These are phyloP conservation scores for Penicillium alfredii DNA, from an alignment of 495 filamentous ascomycete genomes.

Conservation along the genomic window DNA sequence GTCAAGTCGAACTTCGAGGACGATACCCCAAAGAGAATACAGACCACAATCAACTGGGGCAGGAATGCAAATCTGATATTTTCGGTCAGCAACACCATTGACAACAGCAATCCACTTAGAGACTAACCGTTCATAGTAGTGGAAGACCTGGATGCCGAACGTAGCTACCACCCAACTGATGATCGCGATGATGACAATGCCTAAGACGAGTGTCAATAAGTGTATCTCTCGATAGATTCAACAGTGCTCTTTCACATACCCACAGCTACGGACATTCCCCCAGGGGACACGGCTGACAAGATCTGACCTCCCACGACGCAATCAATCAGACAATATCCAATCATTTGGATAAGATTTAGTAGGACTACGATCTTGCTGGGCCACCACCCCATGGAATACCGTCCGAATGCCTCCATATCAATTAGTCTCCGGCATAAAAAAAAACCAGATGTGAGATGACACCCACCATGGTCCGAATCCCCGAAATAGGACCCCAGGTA, in stretches of 20 bases:
- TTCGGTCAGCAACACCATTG: neutral
- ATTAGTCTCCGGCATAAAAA: constrained; percentile 6
- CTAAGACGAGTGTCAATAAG: too few species aligned
- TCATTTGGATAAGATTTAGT: constrained; percentile 64
- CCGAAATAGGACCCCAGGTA: constrained; percentile 65
- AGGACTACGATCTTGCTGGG: constrained; percentile 67
- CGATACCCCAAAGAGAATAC: constrained; percentile 62
- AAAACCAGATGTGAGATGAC: constrained; percentile 1
- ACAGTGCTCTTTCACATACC: constrained; percentile 28
- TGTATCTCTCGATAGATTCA: too few species aligned
- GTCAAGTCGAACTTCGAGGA: constrained; percentile 57
- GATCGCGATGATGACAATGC: constrained; percentile 63
- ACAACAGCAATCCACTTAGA: neutral
- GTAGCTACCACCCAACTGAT: constrained; percentile 63
- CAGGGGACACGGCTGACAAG: constrained; percentile 60
- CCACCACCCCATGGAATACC: constrained; percentile 78
- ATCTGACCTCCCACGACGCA: constrained; percentile 71
- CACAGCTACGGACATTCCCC: constrained; percentile 58
- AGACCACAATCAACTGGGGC: constrained; percentile 58
- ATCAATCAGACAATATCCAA: constrained; percentile 67
- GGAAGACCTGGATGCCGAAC: constrained; percentile 68
- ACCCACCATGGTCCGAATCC: constrained; percentile 61
- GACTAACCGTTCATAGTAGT: constrained; percentile 60
- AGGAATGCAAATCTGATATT: constrained; percentile 56
- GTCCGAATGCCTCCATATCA: constrained; percentile 50